phyloP scores from a whole-genome alignment of 2,329 filamentous ascomycete genomes.

The Hypoxylon rubiginosum region DNA sequence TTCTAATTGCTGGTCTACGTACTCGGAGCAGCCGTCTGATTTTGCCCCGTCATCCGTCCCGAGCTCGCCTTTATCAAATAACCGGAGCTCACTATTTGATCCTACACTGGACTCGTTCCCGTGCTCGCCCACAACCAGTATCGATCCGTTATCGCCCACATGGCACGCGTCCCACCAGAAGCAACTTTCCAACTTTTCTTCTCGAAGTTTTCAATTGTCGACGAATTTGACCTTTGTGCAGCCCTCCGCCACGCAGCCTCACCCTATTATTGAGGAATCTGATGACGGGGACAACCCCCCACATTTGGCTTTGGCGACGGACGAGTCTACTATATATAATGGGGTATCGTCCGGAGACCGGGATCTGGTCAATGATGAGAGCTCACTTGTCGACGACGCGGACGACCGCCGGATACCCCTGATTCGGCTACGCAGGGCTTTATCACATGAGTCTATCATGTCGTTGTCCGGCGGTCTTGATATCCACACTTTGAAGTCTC shows the following conservation, averaged over 20 bases:
- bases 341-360: slow-evolving; percentile 42
- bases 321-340: slow-evolving; percentile 55
- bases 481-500: slow-evolving; percentile 83
- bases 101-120: slow-evolving; percentile 77
- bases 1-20: slow-evolving; percentile 73
- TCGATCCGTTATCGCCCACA: slow-evolving; percentile 75
- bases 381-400: slow-evolving; percentile 44
- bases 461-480: slow-evolving; percentile 90
- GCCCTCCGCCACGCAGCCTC: slow-evolving; percentile 44
- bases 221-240: slow-evolving; percentile 45
- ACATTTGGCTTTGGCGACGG: slow-evolving; percentile 51
- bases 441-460: slow-evolving; percentile 90
- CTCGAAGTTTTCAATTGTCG: slow-evolving; percentile 60
- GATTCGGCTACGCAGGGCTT: slow-evolving; percentile 70
- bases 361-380: slow-evolving; percentile 47
- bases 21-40: slow-evolving; percentile 72
- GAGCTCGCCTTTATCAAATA: slow-evolving; percentile 83
- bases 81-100: slow-evolving; percentile 84
- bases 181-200: slow-evolving; percentile 68
- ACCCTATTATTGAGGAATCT: slow-evolving; percentile 49
- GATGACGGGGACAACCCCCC: slow-evolving; percentile 53
- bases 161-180: slow-evolving; percentile 68
- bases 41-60: slow-evolving; percentile 80
- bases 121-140: slow-evolving; percentile 83
- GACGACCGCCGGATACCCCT: slow-evolving; percentile 56